These are phyloP conservation scores for Colletotrichum graminicola DNA, from an alignment of 2,329 filamentous ascomycete species.

Conservation along the genomic window DNA sequence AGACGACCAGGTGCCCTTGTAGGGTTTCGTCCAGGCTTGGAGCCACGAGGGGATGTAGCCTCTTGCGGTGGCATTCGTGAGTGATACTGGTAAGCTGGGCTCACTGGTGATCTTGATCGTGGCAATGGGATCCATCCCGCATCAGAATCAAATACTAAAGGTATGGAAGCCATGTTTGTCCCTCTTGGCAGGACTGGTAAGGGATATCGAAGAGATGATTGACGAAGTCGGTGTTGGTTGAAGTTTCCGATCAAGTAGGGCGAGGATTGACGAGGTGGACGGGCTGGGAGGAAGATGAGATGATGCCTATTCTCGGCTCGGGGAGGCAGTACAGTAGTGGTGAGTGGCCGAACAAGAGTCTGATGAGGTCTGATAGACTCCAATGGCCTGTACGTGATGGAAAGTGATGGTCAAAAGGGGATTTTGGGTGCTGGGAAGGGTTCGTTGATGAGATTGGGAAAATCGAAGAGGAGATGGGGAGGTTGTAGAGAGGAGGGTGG, in stretches of 20 bases:
- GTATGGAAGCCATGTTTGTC: constrained; percentile 18
- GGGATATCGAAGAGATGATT: background rate
- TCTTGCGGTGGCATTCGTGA: constrained; percentile 6
- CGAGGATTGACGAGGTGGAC: background rate
- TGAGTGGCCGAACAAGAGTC: background rate
- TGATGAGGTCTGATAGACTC: constrained; percentile 13
- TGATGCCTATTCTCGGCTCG: background rate
- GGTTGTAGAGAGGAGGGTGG: constrained; percentile 34
- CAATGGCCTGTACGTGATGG: constrained; percentile 1
- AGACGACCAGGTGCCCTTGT: constrained; percentile 1
- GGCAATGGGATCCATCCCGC: background rate
- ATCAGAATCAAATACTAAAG: constrained; percentile 4
- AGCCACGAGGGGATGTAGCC: constrained; percentile 15
- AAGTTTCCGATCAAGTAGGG: background rate
- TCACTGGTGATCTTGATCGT: background rate
- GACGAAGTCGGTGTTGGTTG: background rate
- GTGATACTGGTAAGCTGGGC: background rate
- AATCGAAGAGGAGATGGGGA: constrained; percentile 25
- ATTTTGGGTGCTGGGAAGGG: constrained; percentile 4
- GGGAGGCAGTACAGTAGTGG: background rate
- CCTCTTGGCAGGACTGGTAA: background rate
- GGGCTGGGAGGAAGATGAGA: background rate
- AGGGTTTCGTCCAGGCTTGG: background rate
- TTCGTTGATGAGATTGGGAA: constrained; percentile 21
- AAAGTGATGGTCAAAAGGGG: constrained; percentile 19